phyloP scores from a whole-genome alignment of 2,329 filamentous ascomycete species.

The Trichoderma atrobrunneum region DNA sequence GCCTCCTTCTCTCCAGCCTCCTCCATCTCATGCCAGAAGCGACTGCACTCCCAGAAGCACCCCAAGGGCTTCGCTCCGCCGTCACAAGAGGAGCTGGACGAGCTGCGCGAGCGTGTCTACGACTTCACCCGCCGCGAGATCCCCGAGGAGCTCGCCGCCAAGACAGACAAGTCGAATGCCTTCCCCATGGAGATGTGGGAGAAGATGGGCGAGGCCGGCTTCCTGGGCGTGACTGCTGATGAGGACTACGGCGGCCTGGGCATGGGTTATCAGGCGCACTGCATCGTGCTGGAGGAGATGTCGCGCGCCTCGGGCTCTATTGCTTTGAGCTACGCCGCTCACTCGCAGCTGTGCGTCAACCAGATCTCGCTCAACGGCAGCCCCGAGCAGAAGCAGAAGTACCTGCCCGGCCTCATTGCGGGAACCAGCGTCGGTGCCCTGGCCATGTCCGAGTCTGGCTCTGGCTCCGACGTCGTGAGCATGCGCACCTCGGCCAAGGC shows the following conservation, averaged over 20 bases:
- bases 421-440: slow-evolving; percentile 81
- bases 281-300: slow-evolving; percentile 91
- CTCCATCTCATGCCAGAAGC: slow-evolving; percentile 35
- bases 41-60: slow-evolving; percentile 56
- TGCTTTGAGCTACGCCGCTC: slow-evolving; percentile 88
- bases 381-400: slow-evolving; percentile 72
- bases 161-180: slow-evolving; percentile 80
- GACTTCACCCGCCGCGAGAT: slow-evolving; percentile 91
- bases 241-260: slow-evolving; percentile 85
- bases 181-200: slow-evolving; percentile 92
- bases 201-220: slow-evolving; percentile 86
- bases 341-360: slow-evolving; percentile 95
- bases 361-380: slow-evolving; percentile 89
- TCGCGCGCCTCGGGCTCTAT: slow-evolving; percentile 81
- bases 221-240: slow-evolving; percentile 90
- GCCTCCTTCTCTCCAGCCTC: slow-evolving; percentile 34
- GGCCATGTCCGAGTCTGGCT: slow-evolving; percentile 91
- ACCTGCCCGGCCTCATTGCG: slow-evolving; percentile 75
- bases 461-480: slow-evolving; percentile 89
- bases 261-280: slow-evolving; percentile 96
- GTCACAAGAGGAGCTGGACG: slow-evolving; percentile 68
- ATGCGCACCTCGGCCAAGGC: slow-evolving; percentile 85
- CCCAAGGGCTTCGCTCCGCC: slow-evolving; percentile 65
- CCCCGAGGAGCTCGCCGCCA: slow-evolving; percentile 73
- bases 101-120: slow-evolving; percentile 79